phyloP scores from a whole-genome alignment of 441 rosid species.

The Corymbia calophylla region DNA sequence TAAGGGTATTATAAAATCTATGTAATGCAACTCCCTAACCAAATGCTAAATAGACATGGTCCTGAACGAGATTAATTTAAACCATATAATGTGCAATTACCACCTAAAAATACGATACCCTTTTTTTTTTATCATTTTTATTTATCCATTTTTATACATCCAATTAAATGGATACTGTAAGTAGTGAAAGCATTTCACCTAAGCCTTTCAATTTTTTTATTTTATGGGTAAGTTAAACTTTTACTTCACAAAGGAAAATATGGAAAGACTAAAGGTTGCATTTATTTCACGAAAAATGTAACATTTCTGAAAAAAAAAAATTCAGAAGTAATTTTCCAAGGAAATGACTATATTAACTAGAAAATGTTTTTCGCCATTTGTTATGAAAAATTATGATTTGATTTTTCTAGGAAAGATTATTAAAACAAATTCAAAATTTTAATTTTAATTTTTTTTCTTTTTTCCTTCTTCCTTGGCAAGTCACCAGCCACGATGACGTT shows the following conservation, averaged over 20 bases:
- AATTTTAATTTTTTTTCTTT: too few species aligned
- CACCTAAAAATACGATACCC: neutral
- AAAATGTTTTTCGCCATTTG: neutral
- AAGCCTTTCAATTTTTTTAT: too few species aligned
- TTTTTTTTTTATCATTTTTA: too few species aligned
- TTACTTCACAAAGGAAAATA: neutral
- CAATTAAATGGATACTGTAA: neutral
- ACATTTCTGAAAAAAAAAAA: neutral
- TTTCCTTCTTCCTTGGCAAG: rapidly evolving
- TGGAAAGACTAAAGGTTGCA: neutral
- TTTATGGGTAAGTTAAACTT: neutral
- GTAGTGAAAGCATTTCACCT: too few species aligned
- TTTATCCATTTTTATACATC: neutral
- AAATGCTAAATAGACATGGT: neutral
- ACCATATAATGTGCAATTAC: neutral
- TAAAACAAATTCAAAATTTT: too few species aligned
- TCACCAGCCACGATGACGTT: rapidly evolving
- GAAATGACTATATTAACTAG: neutral
- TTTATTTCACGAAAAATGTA: too few species aligned
- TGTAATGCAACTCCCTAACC: neutral
- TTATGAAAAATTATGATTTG: too few species aligned
- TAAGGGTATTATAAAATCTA: neutral
- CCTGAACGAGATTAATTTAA: neutral
- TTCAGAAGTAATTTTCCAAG: too few species aligned
- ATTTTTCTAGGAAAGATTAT: neutral